Evolutionary conservation across 1,284 basidiomycete genomes (phyloP).

Genomic region (Sporisorium reilianum): DNA sequence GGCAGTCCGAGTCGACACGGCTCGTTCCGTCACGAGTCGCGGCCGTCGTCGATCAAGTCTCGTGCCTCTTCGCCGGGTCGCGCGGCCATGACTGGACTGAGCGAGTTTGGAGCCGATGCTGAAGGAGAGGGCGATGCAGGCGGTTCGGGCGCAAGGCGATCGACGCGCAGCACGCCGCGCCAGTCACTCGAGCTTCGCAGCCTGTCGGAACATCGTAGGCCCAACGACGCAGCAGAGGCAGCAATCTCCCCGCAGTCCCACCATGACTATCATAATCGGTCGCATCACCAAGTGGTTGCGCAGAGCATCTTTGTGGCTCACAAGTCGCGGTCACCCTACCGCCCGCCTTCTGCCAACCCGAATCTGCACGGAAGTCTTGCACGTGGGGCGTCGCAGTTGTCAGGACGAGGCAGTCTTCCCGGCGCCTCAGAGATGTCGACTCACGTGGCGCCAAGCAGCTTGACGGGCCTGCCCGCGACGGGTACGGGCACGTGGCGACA

Average conservation of each 20-base stretch:
- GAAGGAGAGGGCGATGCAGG: constrained; percentile 17
- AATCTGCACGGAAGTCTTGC: constrained; percentile 37
- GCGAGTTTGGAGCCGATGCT: constrained; percentile 27
- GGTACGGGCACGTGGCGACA: constrained; percentile 57
- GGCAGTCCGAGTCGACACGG: constrained; percentile 46
- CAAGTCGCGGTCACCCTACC: constrained; percentile 58
- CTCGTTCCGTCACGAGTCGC: constrained; percentile 40
- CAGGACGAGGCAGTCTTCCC: not conserved
- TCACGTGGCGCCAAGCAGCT: constrained; percentile 6
- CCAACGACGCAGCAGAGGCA: constrained; percentile 5
- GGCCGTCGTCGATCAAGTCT: constrained; percentile 46
- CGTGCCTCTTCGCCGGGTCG: constrained; percentile 45
- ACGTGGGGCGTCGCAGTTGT: constrained; percentile 19
- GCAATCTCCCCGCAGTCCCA: not conserved
- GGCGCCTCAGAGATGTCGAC: not conserved
- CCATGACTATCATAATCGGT: not conserved
- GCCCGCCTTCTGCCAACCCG: constrained; percentile 63
- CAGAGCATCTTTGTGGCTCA: constrained; percentile 63
- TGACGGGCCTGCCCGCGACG: constrained; percentile 26
- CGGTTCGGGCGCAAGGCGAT: constrained; percentile 12
- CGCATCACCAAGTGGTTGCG: constrained; percentile 20
- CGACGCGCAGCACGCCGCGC: constrained; percentile 41
- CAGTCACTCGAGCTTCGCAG: constrained; percentile 40
- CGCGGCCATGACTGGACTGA: constrained; percentile 21
- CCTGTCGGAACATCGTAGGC: constrained; percentile 24